Evolutionary conservation across 2,329 filamentous ascomycete genomes (phyloP).

Genomic region (Botryotinia globosa): DNA sequence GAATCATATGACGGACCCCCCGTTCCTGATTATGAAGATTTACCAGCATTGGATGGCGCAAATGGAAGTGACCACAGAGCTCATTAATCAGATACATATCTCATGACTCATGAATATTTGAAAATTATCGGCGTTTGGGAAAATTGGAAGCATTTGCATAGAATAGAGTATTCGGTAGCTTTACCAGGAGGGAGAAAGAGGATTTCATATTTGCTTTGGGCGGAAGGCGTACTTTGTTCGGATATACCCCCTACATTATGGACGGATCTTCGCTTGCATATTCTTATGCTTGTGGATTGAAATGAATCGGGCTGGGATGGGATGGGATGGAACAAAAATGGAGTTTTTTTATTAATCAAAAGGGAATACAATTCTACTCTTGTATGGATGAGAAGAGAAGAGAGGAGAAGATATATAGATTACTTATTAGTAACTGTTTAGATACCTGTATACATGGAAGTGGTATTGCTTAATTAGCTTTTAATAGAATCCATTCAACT

Average conservation of each 20-base stretch:
- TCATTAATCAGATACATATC: background rate
- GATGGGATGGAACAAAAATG: background rate
- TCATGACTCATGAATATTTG: background rate
- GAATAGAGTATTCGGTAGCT: background rate
- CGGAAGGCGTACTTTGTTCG: background rate
- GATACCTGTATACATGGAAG: background rate
- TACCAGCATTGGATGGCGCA: constrained; percentile 28
- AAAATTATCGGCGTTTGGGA: constrained; percentile 2
- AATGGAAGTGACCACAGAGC: background rate
- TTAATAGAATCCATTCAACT: background rate
- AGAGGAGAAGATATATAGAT: background rate
- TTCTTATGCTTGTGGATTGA: background rate
- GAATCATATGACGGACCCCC: constrained; percentile 30
- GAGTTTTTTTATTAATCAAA: background rate
- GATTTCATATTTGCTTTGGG: background rate
- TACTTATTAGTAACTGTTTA: background rate
- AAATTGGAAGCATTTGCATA: background rate
- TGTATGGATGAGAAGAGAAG: background rate
- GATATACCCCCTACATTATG: constrained; percentile 11
- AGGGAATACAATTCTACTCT: background rate
- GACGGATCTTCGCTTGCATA: background rate
- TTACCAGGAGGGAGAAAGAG: background rate
- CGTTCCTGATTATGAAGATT: constrained; percentile 37
- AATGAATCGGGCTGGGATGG: background rate
- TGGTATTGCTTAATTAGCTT: background rate